Evolutionary conservation across 345 rosid species (phyloP).

Genomic region (Hibiscus syriacus): DNA sequence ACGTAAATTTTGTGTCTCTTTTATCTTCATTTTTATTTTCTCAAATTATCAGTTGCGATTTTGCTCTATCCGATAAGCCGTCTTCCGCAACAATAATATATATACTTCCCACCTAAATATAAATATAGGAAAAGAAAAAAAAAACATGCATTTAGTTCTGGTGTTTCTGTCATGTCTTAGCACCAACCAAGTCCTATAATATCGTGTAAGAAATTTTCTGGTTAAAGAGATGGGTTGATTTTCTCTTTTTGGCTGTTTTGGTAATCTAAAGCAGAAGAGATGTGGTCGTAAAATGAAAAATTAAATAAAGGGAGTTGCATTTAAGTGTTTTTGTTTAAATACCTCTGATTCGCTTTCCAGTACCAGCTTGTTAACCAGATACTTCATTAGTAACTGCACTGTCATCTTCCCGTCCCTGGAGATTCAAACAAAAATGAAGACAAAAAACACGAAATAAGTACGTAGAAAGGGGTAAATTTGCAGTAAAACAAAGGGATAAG

Average conservation of each 20-base stretch:
- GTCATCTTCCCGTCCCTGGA: slow-evolving; percentile 91
- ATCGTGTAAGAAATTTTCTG: slow-evolving; percentile 2
- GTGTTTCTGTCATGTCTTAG: slow-evolving; percentile 46
- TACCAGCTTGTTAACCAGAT: slow-evolving; percentile 81
- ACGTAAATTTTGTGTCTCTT: too few relatives aligned
- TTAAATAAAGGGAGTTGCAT: slow-evolving; percentile 11
- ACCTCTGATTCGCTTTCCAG: slow-evolving; percentile 95
- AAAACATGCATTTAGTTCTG: slow-evolving; percentile 32
- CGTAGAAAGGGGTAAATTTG: not conserved
- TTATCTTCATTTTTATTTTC: too few relatives aligned
- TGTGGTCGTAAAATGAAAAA: slow-evolving; percentile 12
- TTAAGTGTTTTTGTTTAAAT: slow-evolving; percentile 20
- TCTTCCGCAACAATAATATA: too few relatives aligned
- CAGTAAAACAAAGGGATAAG: not conserved
- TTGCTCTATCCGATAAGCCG: too few relatives aligned
- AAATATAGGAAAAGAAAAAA: slow-evolving; percentile 10
- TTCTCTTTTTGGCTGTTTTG: slow-evolving; percentile 18
- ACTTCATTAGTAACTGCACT: slow-evolving; percentile 79
- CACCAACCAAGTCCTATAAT: slow-evolving; percentile 25
- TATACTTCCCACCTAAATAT: slow-evolving; percentile 36
- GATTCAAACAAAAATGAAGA: not conserved
- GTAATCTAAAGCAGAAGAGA: slow-evolving; percentile 4
- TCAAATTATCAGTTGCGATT: too few relatives aligned
- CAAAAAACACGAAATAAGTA: not conserved
- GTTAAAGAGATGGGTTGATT: slow-evolving; percentile 5